Percentiles rank a stretch among this genome's conserved stretches.
phyloP scores from a whole-genome alignment of 148 eudicot species.

The Chenopodium album region DNA sequence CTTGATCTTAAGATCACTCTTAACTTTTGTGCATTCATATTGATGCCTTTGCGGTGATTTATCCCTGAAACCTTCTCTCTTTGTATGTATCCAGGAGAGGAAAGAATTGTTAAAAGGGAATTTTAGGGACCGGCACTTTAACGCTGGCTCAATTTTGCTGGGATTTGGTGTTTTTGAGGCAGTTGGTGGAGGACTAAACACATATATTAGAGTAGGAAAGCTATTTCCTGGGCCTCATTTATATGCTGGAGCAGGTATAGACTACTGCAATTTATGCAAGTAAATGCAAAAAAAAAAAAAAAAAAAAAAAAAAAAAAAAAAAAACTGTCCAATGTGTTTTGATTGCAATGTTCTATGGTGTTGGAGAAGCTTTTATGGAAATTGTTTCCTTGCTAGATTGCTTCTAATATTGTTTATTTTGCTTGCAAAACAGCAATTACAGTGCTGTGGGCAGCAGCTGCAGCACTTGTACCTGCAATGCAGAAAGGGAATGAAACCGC shows the following conservation, averaged over 20 bases:
- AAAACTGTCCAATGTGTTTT: neutral
- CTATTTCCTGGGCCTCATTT: constrained; percentile 97
- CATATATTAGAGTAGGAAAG: constrained; percentile 87
- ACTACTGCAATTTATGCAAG: neutral
- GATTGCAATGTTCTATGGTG: neutral
- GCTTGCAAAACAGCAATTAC: constrained; percentile 65
- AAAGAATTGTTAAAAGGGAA: constrained; percentile 84
- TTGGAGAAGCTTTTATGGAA: neutral
- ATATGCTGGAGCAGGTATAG: constrained; percentile 84
- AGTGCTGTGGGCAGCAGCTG: constrained; percentile 94
- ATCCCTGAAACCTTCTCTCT: neutral
- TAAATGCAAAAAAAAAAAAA: neutral
- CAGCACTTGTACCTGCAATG: constrained; percentile 92
- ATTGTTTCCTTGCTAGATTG: neutral
- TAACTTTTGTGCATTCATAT: neutral
- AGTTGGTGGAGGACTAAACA: constrained; percentile 79
- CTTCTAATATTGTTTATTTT: neutral
- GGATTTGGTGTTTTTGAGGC: constrained; percentile 85
- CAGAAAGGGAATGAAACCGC: constrained; percentile 97
- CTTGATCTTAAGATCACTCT: neutral
- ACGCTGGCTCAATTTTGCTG: constrained; percentile 84
- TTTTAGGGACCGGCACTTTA: constrained; percentile 86
- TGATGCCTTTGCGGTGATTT: neutral
- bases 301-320: neutral
- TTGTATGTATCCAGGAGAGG: constrained; percentile 56